These are phyloP conservation scores for Penicillium sp. DNA, from an alignment of 2,329 filamentous ascomycete species.

Conservation along the genomic window DNA sequence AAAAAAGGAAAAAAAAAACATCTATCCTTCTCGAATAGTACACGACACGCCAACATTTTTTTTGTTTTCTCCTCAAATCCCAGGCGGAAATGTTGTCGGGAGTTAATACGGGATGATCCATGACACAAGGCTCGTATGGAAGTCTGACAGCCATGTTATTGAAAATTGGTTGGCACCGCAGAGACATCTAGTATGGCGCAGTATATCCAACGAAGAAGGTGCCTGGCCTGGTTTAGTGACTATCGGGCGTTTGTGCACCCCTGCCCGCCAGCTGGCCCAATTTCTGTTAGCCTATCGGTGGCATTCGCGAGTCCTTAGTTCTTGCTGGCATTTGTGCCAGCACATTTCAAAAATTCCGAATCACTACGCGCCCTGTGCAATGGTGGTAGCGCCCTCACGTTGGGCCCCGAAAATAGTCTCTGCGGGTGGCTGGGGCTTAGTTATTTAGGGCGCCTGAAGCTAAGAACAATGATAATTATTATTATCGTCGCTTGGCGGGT, in stretches of 20 bases:
- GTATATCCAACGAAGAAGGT: not conserved
- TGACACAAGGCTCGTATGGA: not conserved
- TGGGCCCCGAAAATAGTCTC: not conserved
- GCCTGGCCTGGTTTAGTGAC: not conserved
- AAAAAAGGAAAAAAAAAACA: too few relatives aligned
- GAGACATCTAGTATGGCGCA: not conserved
- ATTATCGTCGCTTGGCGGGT: not conserved
- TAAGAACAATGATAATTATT: not conserved
- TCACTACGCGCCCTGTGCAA: conserved; percentile 10
- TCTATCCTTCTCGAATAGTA: not conserved
- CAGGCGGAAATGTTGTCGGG: not conserved
- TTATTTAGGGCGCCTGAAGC: not conserved
- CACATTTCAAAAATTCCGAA: conserved; percentile 4
- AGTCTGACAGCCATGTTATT: conserved; percentile 1
- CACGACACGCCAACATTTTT: not conserved
- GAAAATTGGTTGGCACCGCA: not conserved
- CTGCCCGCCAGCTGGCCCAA: not conserved
- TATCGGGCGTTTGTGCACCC: conserved; percentile 6
- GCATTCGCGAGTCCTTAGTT: not conserved
- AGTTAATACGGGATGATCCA: not conserved
- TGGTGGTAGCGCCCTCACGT: not conserved
- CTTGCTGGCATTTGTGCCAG: conserved; percentile 7
- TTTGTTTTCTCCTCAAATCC: too few relatives aligned
- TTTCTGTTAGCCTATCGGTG: not conserved
- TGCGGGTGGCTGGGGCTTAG: conserved; percentile 1